Conservation (phyloP, 179 eudicot genomes). For the Kewa caespitosa region DNA sequence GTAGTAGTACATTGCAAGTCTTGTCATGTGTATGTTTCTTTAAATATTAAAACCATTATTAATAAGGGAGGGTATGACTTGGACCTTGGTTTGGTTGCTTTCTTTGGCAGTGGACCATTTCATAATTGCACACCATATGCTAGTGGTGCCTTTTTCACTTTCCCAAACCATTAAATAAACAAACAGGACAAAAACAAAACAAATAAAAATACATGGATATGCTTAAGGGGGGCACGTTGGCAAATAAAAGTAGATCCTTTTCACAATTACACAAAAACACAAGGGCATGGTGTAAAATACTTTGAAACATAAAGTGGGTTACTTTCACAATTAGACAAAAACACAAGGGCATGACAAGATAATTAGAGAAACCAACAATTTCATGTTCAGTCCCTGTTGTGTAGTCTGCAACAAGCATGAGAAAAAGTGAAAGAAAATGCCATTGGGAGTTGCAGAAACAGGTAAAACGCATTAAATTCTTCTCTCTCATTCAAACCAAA, state of each 20-base stretch:
- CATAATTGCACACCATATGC: background rate
- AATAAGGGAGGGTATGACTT: no score
- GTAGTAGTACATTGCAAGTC: no score
- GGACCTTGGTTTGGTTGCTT: background rate
- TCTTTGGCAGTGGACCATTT: background rate
- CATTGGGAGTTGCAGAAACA: conserved; percentile 15
- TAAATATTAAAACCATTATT: no score
- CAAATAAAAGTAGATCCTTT: no score
- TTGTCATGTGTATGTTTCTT: no score
- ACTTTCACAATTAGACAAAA: no score
- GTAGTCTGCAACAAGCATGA: background rate
- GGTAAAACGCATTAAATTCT: conserved; percentile 26
- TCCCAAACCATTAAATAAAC: background rate
- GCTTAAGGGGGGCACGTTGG: no score
- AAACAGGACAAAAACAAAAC: background rate
- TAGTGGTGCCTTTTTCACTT: background rate
- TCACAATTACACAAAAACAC: background rate
- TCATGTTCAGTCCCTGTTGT: background rate
- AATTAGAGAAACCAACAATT: no score
- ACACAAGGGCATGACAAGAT: no score
- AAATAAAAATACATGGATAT: no score
- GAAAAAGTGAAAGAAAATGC: background rate
- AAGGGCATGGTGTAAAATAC: no score
- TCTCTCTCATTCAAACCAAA: conserved; percentile 16
- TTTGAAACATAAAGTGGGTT: no score